Percentiles rank a stretch among this genome's conserved stretches.
These are phyloP conservation scores for Syzygium syzygioides DNA, from an alignment of 441 rosid species.

Conservation along the genomic window DNA sequence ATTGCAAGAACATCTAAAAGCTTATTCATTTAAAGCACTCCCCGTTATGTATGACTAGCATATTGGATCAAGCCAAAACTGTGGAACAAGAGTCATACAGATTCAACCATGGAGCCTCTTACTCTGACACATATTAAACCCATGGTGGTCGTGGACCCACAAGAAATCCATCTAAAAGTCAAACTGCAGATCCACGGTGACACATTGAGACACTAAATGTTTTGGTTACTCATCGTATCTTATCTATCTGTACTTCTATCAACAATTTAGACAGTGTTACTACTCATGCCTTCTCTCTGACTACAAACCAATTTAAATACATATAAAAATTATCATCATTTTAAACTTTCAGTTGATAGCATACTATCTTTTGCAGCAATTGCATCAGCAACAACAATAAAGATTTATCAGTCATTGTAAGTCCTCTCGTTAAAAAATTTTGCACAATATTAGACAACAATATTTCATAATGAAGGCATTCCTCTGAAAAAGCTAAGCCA, in stretches of 20 bases:
- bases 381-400: not conserved
- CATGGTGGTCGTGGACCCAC: not conserved
- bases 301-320: not conserved
- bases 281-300: not conserved
- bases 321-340: not conserved
- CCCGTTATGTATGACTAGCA: not conserved
- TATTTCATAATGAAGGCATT: not conserved
- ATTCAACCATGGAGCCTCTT: not conserved
- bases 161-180: not conserved
- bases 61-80: not conserved
- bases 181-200: not conserved
- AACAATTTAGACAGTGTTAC: not conserved
- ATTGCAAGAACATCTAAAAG: not conserved
- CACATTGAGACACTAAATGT: not conserved
- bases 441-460: not conserved
- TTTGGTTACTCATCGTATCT: not conserved
- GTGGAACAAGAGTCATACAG: not conserved
- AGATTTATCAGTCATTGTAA: not conserved
- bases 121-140: not conserved
- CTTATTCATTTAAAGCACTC: not conserved
- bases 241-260: not conserved
- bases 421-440: not conserved
- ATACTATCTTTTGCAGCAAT: not conserved
- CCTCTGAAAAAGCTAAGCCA: not conserved
- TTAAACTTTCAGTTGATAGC: not conserved